Evolutionary conservation across 2,329 filamentous ascomycete genomes (phyloP).

Genomic region (Juglanconis sp.): DNA sequence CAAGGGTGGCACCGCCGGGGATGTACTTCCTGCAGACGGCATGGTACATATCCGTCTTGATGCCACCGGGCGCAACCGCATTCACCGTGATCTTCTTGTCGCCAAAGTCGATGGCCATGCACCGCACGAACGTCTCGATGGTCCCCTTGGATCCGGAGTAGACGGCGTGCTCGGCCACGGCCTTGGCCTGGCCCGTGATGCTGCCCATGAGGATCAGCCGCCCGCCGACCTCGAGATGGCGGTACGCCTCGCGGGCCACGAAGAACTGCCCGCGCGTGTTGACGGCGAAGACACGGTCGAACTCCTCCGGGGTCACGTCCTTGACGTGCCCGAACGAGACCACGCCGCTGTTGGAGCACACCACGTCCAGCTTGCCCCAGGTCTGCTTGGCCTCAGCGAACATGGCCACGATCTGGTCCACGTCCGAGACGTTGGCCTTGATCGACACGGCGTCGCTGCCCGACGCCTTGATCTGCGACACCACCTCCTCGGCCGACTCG

Average conservation of each 20-base stretch:
- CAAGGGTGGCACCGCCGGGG: slow-evolving; percentile 52
- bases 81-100: slow-evolving; percentile 64
- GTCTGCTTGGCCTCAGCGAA: slow-evolving; percentile 61
- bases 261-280: slow-evolving; percentile 71
- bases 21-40: slow-evolving; percentile 62
- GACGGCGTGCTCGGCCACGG: slow-evolving; percentile 67
- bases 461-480: slow-evolving; percentile 61
- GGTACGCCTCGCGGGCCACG: slow-evolving; percentile 68
- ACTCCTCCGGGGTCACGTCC: slow-evolving; percentile 68
- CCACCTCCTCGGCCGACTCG: slow-evolving; percentile 62
- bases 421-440: slow-evolving; percentile 66
- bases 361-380: slow-evolving; percentile 68
- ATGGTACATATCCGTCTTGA: slow-evolving; percentile 66
- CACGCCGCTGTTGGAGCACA: slow-evolving; percentile 67
- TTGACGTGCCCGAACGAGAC: slow-evolving; percentile 67
- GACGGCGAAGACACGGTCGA: slow-evolving; percentile 66
- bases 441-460: slow-evolving; percentile 62
- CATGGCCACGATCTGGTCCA: slow-evolving; percentile 59
- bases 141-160: slow-evolving; percentile 76
- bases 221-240: slow-evolving; percentile 64
- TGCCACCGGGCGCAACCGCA: slow-evolving; percentile 60
- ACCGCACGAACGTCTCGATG: slow-evolving; percentile 73
- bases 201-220: slow-evolving; percentile 71
- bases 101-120: slow-evolving; percentile 66
- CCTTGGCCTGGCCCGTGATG: slow-evolving; percentile 65